Evolutionary conservation across 192 early-diverging fungal species (phyloP), one percentile per base, ranked within the genome.

Genomic region (Backusella tuberculispora): DNA sequence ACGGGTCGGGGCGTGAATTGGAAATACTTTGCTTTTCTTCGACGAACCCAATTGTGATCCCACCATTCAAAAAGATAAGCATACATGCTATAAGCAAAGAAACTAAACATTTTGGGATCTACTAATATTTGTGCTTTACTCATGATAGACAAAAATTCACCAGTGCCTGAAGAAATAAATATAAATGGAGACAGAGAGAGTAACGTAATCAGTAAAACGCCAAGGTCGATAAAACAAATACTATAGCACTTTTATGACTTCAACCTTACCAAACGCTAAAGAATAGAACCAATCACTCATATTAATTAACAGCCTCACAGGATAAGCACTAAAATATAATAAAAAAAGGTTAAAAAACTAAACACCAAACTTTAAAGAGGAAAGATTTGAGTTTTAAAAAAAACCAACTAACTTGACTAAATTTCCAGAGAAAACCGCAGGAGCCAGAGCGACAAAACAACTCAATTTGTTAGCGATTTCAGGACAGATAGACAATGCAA

Each of bases 371-470:
- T 38, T 56, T 40, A 42, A 34, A 48, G 8, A 56, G 48, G 34
- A 24, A 34, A 50, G 34, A 24, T 7, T 40, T 17, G 24, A 1
- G 53, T 60, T 60, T 60, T 34, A 34, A 34, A 34, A 34, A 60
- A 24, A 43, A 6, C 0, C 6, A 10, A 47, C 41, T 65, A 65
- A 73, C 72, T 43, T 65, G 42, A 46, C 42, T 26, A 65, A 37
- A 26, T 63, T 53, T 47, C 75, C 75, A 40, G 75, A 43, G 21
- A 71, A 66, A 14, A 78, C 41, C 43, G 93, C 95, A 15, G 97
- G 97, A 6, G 95, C 96, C 53, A 99, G 81, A 0, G 94, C 95
- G 72, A 98, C 88, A 85, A 97, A 97, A 29, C 93, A 85, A 74
- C 90, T 91, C 68, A 99, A 83, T 75, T 93, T 91, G 63, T 90